Conservation (phyloP, 129 eudicot species). For the Calendula officinalis region DNA sequence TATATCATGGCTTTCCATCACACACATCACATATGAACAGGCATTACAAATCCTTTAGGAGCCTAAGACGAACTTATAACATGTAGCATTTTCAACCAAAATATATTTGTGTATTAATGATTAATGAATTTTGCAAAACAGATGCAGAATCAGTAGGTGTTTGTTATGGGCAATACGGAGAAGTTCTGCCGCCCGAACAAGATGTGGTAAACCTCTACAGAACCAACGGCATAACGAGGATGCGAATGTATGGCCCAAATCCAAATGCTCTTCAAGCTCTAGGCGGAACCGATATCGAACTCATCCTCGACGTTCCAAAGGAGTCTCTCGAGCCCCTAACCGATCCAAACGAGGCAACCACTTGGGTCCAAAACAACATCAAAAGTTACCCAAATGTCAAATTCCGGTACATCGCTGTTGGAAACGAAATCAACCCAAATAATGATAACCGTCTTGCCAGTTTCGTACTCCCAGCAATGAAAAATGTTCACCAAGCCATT, state of each 20-base stretch:
- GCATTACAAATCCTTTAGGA: no score
- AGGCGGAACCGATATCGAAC: slow-evolving; percentile 13
- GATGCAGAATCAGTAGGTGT: slow-evolving; percentile 38
- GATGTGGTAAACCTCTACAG: slow-evolving; percentile 35
- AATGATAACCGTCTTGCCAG: not conserved
- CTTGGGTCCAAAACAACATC: not conserved
- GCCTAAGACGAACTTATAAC: no score
- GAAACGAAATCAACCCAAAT: slow-evolving; percentile 36
- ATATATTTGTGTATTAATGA: no score
- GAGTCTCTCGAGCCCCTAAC: not conserved
- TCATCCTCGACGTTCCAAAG: slow-evolving; percentile 32
- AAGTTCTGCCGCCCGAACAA: slow-evolving; percentile 23
- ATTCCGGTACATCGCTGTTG: slow-evolving; percentile 40
- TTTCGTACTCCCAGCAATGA: slow-evolving; percentile 28
- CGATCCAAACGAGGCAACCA: slow-evolving; percentile 16
- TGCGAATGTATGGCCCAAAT: slow-evolving; percentile 43
- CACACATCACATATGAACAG: no score
- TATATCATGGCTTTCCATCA: no score
- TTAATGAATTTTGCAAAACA: no score
- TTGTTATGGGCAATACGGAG: slow-evolving; percentile 34
- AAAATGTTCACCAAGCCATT: slow-evolving; percentile 15
- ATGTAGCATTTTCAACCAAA: no score
- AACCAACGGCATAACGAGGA: slow-evolving; percentile 21
- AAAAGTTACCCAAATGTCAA: slow-evolving; percentile 10
- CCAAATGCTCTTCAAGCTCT: slow-evolving; percentile 24